These are phyloP conservation scores for Metschnikowia orientalis DNA, from an alignment of 805 yeast species.

Conservation along the genomic window DNA sequence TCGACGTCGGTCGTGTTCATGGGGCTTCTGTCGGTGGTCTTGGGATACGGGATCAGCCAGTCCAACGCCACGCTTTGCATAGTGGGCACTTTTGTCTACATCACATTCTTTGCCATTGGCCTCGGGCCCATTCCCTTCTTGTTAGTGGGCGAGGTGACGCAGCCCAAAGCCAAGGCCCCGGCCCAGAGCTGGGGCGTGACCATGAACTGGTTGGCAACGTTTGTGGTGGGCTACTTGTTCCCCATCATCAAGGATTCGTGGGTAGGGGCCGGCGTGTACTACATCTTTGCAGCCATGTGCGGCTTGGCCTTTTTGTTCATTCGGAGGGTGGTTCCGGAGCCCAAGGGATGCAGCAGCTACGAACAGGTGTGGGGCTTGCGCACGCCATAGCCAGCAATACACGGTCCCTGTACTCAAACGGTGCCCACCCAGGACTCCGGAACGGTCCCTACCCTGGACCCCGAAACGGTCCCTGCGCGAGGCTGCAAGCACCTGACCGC, in stretches of 20 bases:
- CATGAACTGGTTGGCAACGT: conserved; percentile 88
- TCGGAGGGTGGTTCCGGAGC: conserved; percentile 59
- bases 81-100: conserved; percentile 64
- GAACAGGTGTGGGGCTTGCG: conserved; percentile 68
- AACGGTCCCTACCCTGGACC: too few species aligned
- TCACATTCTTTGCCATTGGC: conserved; percentile 85
- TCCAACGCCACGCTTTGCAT: conserved; percentile 49
- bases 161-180: conserved; percentile 67
- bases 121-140: conserved; percentile 95
- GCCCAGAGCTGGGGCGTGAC: conserved; percentile 94
- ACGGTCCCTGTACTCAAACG: too few species aligned
- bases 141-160: conserved; percentile 84
- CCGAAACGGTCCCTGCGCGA: too few species aligned
- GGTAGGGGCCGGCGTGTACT: conserved; percentile 77
- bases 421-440: too few species aligned
- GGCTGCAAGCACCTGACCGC: too few species aligned
- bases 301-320: conserved; percentile 47
- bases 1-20: conserved; percentile 62
- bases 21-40: conserved; percentile 58
- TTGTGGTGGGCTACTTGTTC: conserved; percentile 72
- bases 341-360: conserved; percentile 59
- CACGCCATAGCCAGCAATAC: too few species aligned
- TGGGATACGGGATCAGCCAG: conserved; percentile 61
- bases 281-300: conserved; percentile 62
- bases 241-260: conserved; percentile 58